phyloP scores from a whole-genome alignment of 1,284 basidiomycete genomes.

The Moesziomyces antarcticus region DNA sequence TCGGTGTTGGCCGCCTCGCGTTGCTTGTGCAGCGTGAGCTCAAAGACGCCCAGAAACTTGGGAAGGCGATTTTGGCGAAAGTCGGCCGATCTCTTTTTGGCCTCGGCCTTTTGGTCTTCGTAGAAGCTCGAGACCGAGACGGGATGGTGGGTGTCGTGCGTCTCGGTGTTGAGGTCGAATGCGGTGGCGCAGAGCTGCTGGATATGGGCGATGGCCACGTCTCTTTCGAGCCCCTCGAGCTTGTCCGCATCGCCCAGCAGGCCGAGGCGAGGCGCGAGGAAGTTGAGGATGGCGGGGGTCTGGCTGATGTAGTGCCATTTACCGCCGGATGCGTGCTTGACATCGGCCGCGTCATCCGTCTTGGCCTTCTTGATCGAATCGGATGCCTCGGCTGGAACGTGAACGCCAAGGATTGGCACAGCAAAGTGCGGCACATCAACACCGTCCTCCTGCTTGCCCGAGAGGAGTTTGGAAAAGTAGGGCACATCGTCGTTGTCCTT shows the following conservation, averaged over 20 bases:
- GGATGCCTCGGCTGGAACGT: background rate
- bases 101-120: constrained; percentile 72
- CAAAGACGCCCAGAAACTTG: constrained; percentile 70
- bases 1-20: constrained; percentile 19
- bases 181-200: constrained; percentile 71
- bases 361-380: constrained; percentile 4
- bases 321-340: background rate
- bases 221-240: constrained; percentile 23
- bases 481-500: constrained; percentile 63
- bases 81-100: constrained; percentile 67
- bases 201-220: constrained; percentile 59
- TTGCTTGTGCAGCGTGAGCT: constrained; percentile 65
- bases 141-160: constrained; percentile 63
- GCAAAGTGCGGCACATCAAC: constrained; percentile 62
- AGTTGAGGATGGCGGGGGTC: constrained; percentile 70
- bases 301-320: constrained; percentile 65
- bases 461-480: constrained; percentile 21
- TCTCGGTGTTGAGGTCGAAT: constrained; percentile 71
- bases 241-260: constrained; percentile 50
- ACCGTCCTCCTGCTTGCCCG: constrained; percentile 17
- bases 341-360: background rate
- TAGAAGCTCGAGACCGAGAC: constrained; percentile 57
- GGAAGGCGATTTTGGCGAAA: constrained; percentile 71
- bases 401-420: constrained; percentile 63
- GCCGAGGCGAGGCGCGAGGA: constrained; percentile 69